Base-by-base conservation (phyloP, 495 filamentous ascomycete genomes). In the Trichoderma parareesei region DNA sequence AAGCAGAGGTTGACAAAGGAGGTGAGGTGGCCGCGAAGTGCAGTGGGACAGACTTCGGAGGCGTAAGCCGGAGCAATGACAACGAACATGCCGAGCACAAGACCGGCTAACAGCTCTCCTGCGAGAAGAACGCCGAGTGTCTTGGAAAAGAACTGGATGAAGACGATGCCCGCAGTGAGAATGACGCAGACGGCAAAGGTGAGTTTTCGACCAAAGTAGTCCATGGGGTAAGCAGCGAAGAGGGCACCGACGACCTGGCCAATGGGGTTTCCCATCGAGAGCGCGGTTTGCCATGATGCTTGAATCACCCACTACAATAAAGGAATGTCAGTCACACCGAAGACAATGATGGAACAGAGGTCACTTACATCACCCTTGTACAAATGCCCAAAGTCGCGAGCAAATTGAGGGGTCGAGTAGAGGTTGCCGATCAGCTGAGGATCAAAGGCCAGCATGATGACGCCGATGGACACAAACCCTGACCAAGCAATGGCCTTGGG, bases 1-100 rank as follows among this genome's bases (percentile, higher is more conserved):
- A 87, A 90, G 72, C 87, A 89, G 69, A 88, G 81, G 70, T 89
- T 90, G 71, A 90, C 85, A 65, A 86, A 89, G 16, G 86, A 87
- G 4, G 85, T 88, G 44, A 90, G 73, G 67, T 87, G 87, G 1
- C 81, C 78, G n/a, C 87, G 83, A 44, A 90, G 78, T 4, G 80
- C 78, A 44, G 87, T 80, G 16, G 88, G 87, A 49, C 78, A 81
- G 38, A 89, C 85, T 71, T 91, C 88, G 38, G 85, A 86, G 27
- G 88, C 88, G 65, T 90, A 91, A 8, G 85, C 85, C 66, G 85
- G 81, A 53, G 86, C 85, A 55, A 89, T 75, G 7, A 86, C 89
- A 53, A 76, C 76, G 66, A 81, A 83, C 18, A 78, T 75, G 64
- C 88, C 88, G 85, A 85, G 88, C 6, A 86, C 86, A 62, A 91